Evolutionary conservation across 805 yeast genomes (phyloP).

Genomic region (Saccharomycopsis lassenensis): DNA sequence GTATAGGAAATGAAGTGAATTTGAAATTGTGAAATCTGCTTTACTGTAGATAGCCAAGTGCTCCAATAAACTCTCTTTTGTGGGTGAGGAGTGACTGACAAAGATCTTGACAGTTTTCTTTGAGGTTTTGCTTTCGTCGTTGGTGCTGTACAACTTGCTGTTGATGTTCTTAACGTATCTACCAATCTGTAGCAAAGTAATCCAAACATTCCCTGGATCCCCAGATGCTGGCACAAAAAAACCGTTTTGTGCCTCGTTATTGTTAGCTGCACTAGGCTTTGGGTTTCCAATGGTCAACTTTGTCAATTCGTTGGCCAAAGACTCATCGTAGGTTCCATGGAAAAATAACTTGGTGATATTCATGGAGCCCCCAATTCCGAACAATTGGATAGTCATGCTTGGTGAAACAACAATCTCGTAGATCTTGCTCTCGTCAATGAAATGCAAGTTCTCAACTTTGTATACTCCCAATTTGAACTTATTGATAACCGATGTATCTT

Average conservation of each 20-base stretch:
- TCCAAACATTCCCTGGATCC: constrained; percentile 64
- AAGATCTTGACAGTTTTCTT: constrained; percentile 38
- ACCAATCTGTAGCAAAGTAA: constrained; percentile 60
- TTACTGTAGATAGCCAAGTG: constrained; percentile 56
- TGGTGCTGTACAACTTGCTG: too few species aligned
- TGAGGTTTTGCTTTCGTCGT: too few species aligned
- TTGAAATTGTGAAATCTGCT: constrained; percentile 65
- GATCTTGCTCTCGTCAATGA: constrained; percentile 49
- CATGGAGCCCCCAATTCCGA: constrained; percentile 66
- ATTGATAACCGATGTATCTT: constrained; percentile 58
- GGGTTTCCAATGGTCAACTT: background rate
- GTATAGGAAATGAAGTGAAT: constrained; percentile 60
- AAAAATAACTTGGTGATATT: constrained; percentile 60
- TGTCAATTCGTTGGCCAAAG: constrained; percentile 17
- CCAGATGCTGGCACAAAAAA: constrained; percentile 42
- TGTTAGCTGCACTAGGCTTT: constrained; percentile 19
- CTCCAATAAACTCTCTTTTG: constrained; percentile 57
- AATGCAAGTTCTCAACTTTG: constrained; percentile 41
- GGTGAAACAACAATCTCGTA: constrained; percentile 30
- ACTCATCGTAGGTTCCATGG: constrained; percentile 35
- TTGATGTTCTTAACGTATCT: constrained; percentile 43
- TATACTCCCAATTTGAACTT: constrained; percentile 47
- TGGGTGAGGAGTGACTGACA: constrained; percentile 59
- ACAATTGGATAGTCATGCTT: constrained; percentile 40
- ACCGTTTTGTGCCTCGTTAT: constrained; percentile 21